These are phyloP conservation scores for Quercus ilex DNA, from an alignment of 306 rosid species.

Conservation along the genomic window DNA sequence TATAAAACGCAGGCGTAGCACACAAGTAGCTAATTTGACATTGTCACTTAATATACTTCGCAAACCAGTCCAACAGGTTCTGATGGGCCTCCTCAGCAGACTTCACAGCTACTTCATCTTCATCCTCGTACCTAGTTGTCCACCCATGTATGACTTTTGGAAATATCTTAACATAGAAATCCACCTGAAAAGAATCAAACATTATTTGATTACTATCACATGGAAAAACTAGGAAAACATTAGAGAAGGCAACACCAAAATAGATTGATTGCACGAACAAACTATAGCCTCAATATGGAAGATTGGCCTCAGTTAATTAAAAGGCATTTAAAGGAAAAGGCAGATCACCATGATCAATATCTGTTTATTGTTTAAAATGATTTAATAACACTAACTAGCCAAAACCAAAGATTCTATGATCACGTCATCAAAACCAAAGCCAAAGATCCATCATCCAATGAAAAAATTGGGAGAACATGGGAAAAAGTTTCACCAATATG, in stretches of 20 bases:
- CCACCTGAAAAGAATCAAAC: neutral
- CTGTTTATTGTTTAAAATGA: neutral
- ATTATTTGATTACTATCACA: neutral
- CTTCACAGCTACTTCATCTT: conserved; percentile 26
- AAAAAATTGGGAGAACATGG: too few species aligned
- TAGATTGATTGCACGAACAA: neutral
- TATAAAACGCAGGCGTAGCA: neutral
- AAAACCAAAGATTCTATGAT: too few species aligned
- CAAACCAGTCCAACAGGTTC: conserved; percentile 26
- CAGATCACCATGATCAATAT: neutral
- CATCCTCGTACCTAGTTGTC: conserved; percentile 20
- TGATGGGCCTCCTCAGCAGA: conserved; percentile 31
- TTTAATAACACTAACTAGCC: neutral
- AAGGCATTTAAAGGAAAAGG: neutral
- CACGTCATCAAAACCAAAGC: neutral
- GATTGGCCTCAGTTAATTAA: neutral
- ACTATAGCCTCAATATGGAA: neutral
- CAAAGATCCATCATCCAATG: too few species aligned
- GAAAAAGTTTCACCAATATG: too few species aligned
- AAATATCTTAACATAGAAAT: conserved; percentile 29
- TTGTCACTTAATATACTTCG: conserved; percentile 14
- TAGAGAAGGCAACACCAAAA: neutral
- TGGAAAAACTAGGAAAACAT: neutral
- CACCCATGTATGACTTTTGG: conserved; percentile 35
- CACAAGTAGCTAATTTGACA: neutral